These are phyloP conservation scores for Phaeophleospora eucalypticola DNA, from an alignment of 2,329 filamentous ascomycete genomes.

Conservation along the genomic window DNA sequence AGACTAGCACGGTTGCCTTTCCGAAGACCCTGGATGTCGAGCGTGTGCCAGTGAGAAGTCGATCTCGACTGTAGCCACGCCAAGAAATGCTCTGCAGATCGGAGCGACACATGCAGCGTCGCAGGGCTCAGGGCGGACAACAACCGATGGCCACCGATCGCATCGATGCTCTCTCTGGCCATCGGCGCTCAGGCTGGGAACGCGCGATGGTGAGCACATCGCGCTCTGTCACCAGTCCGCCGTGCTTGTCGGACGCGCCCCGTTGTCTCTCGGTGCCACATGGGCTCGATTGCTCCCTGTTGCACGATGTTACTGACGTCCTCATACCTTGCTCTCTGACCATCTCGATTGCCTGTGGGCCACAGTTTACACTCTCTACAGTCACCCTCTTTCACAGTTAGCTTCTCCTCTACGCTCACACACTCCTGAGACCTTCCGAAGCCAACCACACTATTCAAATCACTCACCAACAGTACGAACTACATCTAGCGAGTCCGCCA, in stretches of 20 bases:
- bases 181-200: not conserved
- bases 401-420: not conserved
- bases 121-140: too few relatives aligned
- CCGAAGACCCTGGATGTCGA: not conserved
- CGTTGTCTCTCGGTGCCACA: not conserved
- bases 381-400: not conserved
- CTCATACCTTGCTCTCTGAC: constrained; percentile 5
- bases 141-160: too few relatives aligned
- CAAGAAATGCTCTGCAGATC: not conserved
- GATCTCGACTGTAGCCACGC: not conserved
- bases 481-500: not conserved
- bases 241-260: too few relatives aligned
- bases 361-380: not conserved
- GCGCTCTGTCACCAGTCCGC: too few relatives aligned
- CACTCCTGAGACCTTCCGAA: not conserved
- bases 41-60: not conserved
- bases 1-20: not conserved
- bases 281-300: constrained; percentile 3
- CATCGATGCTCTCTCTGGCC: not conserved
- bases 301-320: constrained; percentile 5
- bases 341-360: constrained; percentile 1
- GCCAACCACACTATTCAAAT: not conserved
- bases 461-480: not conserved
- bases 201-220: not conserved
- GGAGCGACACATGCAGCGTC: not conserved